Evolutionary conservation across 352 stramenopile species (phyloP), one percentile per base, ranked within the genome.

Genomic region (Globisporangium viniferum): DNA sequence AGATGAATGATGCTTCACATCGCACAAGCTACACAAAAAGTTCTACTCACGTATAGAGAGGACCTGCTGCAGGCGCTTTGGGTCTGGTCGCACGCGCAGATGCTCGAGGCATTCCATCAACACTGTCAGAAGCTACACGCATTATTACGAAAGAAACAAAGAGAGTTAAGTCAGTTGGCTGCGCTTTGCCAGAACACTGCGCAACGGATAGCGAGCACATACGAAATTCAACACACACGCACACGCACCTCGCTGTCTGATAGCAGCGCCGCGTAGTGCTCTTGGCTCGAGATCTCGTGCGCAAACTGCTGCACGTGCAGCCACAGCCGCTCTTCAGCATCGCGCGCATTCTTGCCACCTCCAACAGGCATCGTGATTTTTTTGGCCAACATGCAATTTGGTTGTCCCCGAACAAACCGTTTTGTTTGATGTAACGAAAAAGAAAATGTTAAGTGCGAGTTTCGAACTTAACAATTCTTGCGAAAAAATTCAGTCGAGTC

Each of bases 21-120:
- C 4, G 9, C 22, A 20, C 9, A 15, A 14, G 5, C 12, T 14
- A 49, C 18, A 27, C 39, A 29, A 22, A 24, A 53, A 22, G 51
- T 33, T 33, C 31, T 54, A 78, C 78, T 53, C 57, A 86, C 76
- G 66, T 31, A 81, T 70, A 24, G 70, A 62, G 12, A 33, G 8
- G 29, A 84, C 33, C 46, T 80, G 74, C 68, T 82, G 72, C 9
- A 86, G 39, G 5, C 39, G 58, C 27, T 63, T 31, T 20, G 55
- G 31, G 10, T 56, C 56, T 29, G 64, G 55, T 10, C 31, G 35
- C 18, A 31, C 51, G 3, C 35, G 62, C 36, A 61, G 53, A 27
- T 46, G 51, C 51, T 69, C 64, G 5, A 62, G 27, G 27, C 63
- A 68, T 36, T 61, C 63, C 22, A 56, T 35, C 10, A 68, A 10